Conservation (phyloP, 768 basidiomycete species). For the Lyophyllum decastes region DNA sequence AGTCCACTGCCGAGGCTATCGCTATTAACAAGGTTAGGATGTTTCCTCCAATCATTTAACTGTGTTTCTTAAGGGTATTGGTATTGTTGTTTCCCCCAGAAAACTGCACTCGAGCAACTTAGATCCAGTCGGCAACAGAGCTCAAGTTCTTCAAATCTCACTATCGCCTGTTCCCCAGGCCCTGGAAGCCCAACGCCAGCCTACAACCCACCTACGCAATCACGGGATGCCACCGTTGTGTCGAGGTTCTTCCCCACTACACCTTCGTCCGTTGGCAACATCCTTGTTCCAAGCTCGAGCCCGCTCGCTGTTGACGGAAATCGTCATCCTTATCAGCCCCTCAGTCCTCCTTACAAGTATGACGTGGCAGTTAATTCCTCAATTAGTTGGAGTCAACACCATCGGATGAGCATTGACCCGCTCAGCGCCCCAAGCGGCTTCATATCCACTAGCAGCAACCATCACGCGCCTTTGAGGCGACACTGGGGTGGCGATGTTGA, state of each 20-base stretch:
- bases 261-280: constrained; percentile 48
- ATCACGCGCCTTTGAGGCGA: constrained; percentile 59
- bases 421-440: constrained; percentile 64
- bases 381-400: constrained; percentile 37
- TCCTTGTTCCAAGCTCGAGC: constrained; percentile 81
- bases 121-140: constrained; percentile 41
- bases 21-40: constrained; percentile 53
- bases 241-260: constrained; percentile 60
- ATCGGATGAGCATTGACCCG: constrained; percentile 44
- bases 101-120: constrained; percentile 48
- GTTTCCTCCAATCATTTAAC: constrained; percentile 1
- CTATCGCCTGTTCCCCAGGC: constrained; percentile 28
- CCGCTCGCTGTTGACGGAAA: constrained; percentile 47
- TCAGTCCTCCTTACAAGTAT: constrained; percentile 34
- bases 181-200: constrained; percentile 21
- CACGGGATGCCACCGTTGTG: constrained; percentile 71
- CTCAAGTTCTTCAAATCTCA: constrained; percentile 26
- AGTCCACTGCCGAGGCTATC: constrained; percentile 44
- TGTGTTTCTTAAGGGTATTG: constrained; percentile 19
- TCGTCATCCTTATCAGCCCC: constrained; percentile 39
- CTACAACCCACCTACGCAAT: constrained; percentile 57
- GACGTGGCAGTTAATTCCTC: constrained; percentile 45
- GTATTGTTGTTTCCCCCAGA: constrained; percentile 27
- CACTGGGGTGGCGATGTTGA: constrained; percentile 38
- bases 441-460: constrained; percentile 37